phyloP scores from a whole-genome alignment of 2,329 filamentous ascomycete genomes.

The Botrytis sinoallii region DNA sequence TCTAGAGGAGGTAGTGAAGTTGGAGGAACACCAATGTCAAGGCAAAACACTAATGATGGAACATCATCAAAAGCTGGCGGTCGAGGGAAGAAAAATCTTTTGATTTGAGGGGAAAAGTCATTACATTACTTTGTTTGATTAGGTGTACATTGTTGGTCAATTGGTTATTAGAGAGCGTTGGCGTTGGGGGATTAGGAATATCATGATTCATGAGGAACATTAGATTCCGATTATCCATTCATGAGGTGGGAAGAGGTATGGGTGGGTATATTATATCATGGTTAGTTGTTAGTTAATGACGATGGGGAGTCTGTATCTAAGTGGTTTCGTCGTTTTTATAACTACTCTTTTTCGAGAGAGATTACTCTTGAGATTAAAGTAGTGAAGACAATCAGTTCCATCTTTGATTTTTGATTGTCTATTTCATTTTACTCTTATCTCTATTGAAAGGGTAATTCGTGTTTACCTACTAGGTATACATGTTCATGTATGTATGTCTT shows the following conservation, averaged over 20 bases:
- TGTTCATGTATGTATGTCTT: neutral
- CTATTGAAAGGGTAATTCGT: accelerated
- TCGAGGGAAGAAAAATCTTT: constrained; percentile 9
- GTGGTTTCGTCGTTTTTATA: neutral
- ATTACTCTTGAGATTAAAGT: neutral
- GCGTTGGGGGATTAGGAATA: constrained; percentile 8
- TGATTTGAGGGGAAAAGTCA: neutral
- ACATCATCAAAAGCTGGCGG: constrained; percentile 5
- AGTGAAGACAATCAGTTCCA: neutral
- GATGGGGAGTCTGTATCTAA: neutral
- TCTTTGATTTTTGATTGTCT: neutral
- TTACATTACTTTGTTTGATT: neutral
- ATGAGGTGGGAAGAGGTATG: neutral
- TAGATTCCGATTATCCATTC: neutral
- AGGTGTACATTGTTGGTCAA: neutral
- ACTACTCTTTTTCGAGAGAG: neutral
- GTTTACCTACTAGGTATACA: neutral
- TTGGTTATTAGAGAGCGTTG: constrained; percentile 5
- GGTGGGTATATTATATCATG: constrained; percentile 14
- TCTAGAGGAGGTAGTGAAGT: constrained; percentile 17
- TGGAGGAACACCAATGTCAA: constrained; percentile 16
- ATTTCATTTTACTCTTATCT: neutral
- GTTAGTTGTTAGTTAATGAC: neutral
- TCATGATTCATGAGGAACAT: neutral
- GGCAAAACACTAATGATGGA: constrained; percentile 19